Evolutionary conservation across 2,329 filamentous ascomycete genomes (phyloP).

Genomic region (Grosmannia clavigera): DNA sequence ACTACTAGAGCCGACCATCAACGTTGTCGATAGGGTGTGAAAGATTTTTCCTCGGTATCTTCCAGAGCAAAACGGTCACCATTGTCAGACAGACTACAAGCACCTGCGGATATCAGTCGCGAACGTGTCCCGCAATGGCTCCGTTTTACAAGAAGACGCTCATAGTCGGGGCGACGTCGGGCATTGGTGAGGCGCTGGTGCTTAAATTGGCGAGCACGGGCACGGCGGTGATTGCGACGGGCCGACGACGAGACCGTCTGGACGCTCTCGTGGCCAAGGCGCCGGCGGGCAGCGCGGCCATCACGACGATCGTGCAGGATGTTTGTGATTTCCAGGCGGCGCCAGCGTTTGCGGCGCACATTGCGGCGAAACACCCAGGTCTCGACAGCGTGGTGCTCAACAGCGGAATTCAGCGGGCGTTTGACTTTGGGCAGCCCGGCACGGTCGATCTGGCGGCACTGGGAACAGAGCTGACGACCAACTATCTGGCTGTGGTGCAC

Average conservation of each 20-base stretch:
- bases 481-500: conserved; percentile 31
- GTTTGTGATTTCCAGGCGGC: conserved; percentile 27
- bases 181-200: conserved; percentile 34
- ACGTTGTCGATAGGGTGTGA: no score
- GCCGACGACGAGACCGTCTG: conserved; percentile 32
- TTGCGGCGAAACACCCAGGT: conserved; percentile 27
- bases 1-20: no score
- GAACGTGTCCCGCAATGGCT: conserved; percentile 3
- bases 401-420: conserved; percentile 31
- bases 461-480: conserved; percentile 28
- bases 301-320: conserved; percentile 25
- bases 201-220: conserved; percentile 22
- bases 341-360: conserved; percentile 17
- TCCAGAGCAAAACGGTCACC: no score
- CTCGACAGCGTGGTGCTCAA: conserved; percentile 40
- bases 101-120: no score
- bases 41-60: no score
- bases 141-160: conserved; percentile 33
- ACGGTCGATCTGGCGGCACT: conserved; percentile 25
- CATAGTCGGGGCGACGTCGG: conserved; percentile 37
- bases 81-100: no score
- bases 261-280: conserved; percentile 21
- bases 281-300: neutral
- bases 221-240: conserved; percentile 31
- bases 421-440: conserved; percentile 29